Percentiles rank a stretch among this genome's conserved stretches.
Evolutionary conservation across 306 rosid genomes (phyloP).

Genomic region (Fagus sylvatica): DNA sequence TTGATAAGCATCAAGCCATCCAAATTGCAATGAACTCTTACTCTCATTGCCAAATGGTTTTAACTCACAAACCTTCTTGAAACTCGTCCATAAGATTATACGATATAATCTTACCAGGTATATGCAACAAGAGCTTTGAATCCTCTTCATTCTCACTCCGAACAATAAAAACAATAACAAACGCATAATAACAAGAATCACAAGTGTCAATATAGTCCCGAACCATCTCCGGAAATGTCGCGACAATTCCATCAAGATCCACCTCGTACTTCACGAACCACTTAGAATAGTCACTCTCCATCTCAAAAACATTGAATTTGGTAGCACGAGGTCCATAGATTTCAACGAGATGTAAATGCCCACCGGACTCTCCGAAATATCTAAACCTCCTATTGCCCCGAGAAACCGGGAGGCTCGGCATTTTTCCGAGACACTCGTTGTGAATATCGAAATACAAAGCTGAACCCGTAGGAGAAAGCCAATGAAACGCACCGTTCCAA

Average conservation of each 20-base stretch:
- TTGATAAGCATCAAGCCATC: constrained; percentile 19
- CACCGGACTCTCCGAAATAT: constrained; percentile 18
- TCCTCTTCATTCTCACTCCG: constrained; percentile 22
- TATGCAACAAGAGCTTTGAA: constrained; percentile 20
- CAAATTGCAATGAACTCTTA: neutral
- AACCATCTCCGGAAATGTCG: constrained; percentile 15
- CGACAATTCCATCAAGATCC: constrained; percentile 1
- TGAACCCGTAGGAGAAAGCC: constrained; percentile 19
- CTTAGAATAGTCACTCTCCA: constrained; percentile 21
- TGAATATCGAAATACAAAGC: constrained; percentile 15
- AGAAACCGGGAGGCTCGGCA: constrained; percentile 18
- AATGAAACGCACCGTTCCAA: constrained; percentile 38
- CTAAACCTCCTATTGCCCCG: constrained; percentile 3
- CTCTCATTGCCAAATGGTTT: neutral
- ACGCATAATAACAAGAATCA: neutral
- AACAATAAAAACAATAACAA: constrained; percentile 10
- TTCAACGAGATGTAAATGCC: constrained; percentile 23
- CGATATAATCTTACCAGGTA: constrained; percentile 24
- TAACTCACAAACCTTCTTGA: neutral
- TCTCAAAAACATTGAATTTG: constrained; percentile 12
- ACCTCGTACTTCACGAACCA: constrained; percentile 25
- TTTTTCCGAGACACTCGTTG: constrained; percentile 11
- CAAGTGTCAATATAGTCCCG: neutral
- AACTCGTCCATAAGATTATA: constrained; percentile 14
- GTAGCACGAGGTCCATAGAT: neutral